These are phyloP conservation scores for Corymbia calophylla DNA, from an alignment of 441 rosid genomes.

Conservation along the genomic window DNA sequence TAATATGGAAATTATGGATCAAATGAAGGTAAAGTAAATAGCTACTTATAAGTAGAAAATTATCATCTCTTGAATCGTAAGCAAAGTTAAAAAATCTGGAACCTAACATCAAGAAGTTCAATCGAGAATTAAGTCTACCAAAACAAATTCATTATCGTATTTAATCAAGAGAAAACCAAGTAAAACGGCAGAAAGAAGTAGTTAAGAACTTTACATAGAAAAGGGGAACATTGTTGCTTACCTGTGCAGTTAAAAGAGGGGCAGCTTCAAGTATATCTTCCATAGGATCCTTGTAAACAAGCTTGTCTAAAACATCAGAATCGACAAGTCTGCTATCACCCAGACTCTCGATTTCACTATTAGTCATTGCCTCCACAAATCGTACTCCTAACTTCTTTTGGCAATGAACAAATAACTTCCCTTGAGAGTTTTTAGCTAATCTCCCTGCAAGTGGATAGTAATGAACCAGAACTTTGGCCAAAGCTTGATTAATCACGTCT, in stretches of 20 bases:
- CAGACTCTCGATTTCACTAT: not conserved
- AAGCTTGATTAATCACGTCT: not conserved
- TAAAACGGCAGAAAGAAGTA: not conserved
- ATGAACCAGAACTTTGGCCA: not conserved
- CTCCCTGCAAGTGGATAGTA: not conserved
- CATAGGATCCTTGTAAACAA: not conserved
- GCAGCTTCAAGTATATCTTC: not conserved
- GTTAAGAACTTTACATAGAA: too few species aligned
- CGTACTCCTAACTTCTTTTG: not conserved
- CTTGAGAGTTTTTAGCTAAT: not conserved
- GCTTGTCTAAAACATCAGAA: not conserved
- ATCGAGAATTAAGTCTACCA: not conserved
- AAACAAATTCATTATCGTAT: not conserved
- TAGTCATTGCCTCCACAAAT: not conserved
- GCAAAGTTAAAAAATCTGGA: too few species aligned
- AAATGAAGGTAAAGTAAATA: too few species aligned
- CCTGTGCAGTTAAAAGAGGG: not conserved
- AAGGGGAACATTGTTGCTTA: not conserved
- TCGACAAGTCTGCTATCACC: not conserved
- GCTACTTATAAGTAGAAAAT: too few species aligned
- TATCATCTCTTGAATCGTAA: too few species aligned
- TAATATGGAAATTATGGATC: too few species aligned
- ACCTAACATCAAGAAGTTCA: too few species aligned
- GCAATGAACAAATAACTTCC: not conserved
- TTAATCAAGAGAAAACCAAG: not conserved